phyloP scores from a whole-genome alignment of 305 asterid species.

The Coffea humblotiana region DNA sequence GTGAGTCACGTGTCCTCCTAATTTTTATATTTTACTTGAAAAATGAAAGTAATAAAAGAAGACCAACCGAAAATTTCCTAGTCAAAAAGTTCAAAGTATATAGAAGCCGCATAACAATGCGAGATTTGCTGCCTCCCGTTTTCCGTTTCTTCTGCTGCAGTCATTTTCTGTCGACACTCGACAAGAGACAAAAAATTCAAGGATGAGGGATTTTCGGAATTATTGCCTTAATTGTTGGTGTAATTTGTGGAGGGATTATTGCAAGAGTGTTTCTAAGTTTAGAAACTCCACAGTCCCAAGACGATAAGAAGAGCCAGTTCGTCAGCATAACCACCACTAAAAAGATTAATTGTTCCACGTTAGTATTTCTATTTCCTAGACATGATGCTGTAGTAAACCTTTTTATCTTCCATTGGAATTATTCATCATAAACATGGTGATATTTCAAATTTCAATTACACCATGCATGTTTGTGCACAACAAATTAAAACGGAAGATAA shows the following conservation, averaged over 20 bases:
- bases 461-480: too few species aligned
- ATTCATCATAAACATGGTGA: too few species aligned
- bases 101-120: conserved; percentile 17
- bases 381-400: too few species aligned
- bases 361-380: background rate
- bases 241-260: conserved; percentile 4
- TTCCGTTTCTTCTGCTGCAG: conserved; percentile 1
- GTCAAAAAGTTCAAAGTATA: background rate
- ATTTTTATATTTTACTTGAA: too few species aligned
- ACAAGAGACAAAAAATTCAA: background rate
- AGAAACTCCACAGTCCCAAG: background rate
- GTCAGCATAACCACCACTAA: background rate
- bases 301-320: background rate
- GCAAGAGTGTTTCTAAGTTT: background rate
- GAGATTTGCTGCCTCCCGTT: conserved; percentile 28
- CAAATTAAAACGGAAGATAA: too few species aligned
- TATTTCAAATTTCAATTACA: too few species aligned
- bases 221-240: conserved; percentile 21
- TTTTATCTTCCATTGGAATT: too few species aligned
- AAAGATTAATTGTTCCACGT: background rate
- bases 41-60: too few species aligned
- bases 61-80: background rate
- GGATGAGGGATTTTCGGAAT: background rate
- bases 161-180: conserved; percentile 11
- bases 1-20: too few species aligned